Base-by-base conservation (phyloP, 78 protist genomes). In the Dictyostelium brefeldianum region DNA sequence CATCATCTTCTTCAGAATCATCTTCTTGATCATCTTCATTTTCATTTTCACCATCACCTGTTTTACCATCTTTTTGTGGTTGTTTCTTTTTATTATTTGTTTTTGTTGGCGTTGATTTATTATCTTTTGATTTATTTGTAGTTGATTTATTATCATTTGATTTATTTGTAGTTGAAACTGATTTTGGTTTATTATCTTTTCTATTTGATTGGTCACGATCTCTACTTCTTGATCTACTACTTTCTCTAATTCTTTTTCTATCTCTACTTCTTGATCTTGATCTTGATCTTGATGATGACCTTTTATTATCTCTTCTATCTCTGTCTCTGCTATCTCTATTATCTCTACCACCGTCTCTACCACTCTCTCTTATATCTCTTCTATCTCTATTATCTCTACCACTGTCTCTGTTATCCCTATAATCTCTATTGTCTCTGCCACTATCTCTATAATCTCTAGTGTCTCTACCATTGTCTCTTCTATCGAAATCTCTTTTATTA, bases 251-350 rank as follows among this genome's bases (percentile, higher is more conserved):
- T 73, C 79, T 73, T 73, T 73, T 73, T 46, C 46, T 73, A 46
- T 73, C 79, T 43, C 59, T 47, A 15, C 25, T 29, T 46, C 46
- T 20, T 17, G 53, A 18, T 73, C 59, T 36, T 43, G 57, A 43
- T 43, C 79, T 71, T 17, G 79, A 73, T 22, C 79, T 73, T n/a
- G 79, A 73, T 0, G 25, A 46, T 3, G 79, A 73, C 25, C 81
- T 77, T 50, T 41, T 50, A 25, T 31, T n/a, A n/a, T 46, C 57
- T 77, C 81, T 77, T 20, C 43, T n/a, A 31, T 48, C 47, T 11
- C 27, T 75, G 27, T 75, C 43, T 43, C 56, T 73, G 50, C 15
- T 27, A 50, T 75, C 43, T 48, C 54, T 75, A 75, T 50, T 25
- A 51, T 75, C 56, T 50, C 54, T 27, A 48, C 25, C 20, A 48